These are phyloP conservation scores for Dipodascus geniculatus DNA, from an alignment of 805 yeast genomes.

Conservation along the genomic window DNA sequence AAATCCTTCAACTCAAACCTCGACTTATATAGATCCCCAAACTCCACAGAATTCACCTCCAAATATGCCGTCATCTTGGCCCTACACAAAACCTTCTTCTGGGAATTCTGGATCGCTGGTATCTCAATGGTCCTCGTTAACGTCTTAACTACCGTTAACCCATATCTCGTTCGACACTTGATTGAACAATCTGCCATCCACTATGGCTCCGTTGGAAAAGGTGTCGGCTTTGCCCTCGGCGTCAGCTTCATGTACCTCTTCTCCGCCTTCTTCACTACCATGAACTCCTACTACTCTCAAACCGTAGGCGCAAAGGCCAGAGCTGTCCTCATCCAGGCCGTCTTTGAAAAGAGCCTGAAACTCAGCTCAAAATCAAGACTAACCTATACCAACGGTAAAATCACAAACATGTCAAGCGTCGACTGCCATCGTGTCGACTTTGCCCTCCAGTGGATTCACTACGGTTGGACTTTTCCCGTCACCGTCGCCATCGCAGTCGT, in stretches of 20 bases:
- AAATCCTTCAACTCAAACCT: slow-evolving; percentile 25
- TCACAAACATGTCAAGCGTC: slow-evolving; percentile 70
- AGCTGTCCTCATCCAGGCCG: slow-evolving; percentile 58
- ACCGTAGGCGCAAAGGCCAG: slow-evolving; percentile 63
- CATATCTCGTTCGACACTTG: slow-evolving; percentile 52
- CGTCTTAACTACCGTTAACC: slow-evolving; percentile 38
- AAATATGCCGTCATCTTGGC: slow-evolving; percentile 22
- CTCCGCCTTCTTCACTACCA: slow-evolving; percentile 41
- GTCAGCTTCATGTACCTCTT: slow-evolving; percentile 44
- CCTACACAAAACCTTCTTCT: slow-evolving; percentile 26
- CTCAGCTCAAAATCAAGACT: slow-evolving; percentile 47
- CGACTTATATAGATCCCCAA: slow-evolving; percentile 16
- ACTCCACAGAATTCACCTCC: not conserved
- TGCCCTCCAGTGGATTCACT: slow-evolving; percentile 58
- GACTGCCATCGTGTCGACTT: slow-evolving; percentile 74
- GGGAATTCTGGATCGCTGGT: slow-evolving; percentile 27
- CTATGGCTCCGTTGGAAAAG: slow-evolving; percentile 39
- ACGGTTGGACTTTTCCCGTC: slow-evolving; percentile 51
- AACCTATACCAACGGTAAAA: slow-evolving; percentile 52
- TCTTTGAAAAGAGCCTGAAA: slow-evolving; percentile 55
- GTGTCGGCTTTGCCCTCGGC: slow-evolving; percentile 71
- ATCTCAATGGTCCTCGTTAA: slow-evolving; percentile 23
- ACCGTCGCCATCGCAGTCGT: slow-evolving; percentile 52
- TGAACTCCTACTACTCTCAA: slow-evolving; percentile 49
- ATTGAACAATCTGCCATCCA: slow-evolving; percentile 40